Percentiles rank a stretch among this genome's conserved stretches.
These are phyloP conservation scores for Gracilaria domingensis DNA, from an alignment of 23 red algal genomes.

Conservation along the genomic window DNA sequence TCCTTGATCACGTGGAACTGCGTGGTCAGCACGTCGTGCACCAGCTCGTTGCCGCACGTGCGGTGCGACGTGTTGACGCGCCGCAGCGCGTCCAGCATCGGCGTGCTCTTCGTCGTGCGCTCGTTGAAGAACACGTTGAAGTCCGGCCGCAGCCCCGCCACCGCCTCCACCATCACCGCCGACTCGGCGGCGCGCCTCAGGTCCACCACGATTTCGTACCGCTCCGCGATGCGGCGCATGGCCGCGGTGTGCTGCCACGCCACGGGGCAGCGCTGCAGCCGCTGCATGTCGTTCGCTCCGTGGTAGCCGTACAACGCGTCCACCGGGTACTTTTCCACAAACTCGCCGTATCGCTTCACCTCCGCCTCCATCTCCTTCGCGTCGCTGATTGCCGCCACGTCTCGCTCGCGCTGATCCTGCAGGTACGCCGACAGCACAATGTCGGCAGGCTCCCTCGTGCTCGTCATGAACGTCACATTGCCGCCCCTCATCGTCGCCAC, in stretches of 20 bases:
- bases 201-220: constrained; percentile 37
- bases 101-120: not conserved
- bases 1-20: constrained; percentile 47
- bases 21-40: constrained; percentile 31
- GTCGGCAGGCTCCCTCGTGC: constrained; percentile 6
- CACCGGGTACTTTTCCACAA: constrained; percentile 15
- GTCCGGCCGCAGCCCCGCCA: constrained; percentile 6
- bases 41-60: constrained; percentile 8
- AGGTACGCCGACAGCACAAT: constrained; percentile 40
- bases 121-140: constrained; percentile 26
- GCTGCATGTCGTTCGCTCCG: not conserved
- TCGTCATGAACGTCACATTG: constrained; percentile 49
- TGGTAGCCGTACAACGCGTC: constrained; percentile 23
- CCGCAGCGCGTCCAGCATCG: not conserved
- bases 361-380: constrained; percentile 1
- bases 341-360: constrained; percentile 1
- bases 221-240: constrained; percentile 22
- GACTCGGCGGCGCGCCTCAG: not conserved
- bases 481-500: not conserved
- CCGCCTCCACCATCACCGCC: constrained; percentile 25
- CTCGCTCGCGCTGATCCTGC: constrained; percentile 23
- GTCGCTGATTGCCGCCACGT: constrained; percentile 11
- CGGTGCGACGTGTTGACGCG: not conserved
- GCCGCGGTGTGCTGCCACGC: constrained; percentile 15
- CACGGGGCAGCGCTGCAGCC: not conserved